Evolutionary conservation across 768 basidiomycete species (phyloP), one percentile per base, ranked within the genome.

Genomic region (Clavaria fumosa): DNA sequence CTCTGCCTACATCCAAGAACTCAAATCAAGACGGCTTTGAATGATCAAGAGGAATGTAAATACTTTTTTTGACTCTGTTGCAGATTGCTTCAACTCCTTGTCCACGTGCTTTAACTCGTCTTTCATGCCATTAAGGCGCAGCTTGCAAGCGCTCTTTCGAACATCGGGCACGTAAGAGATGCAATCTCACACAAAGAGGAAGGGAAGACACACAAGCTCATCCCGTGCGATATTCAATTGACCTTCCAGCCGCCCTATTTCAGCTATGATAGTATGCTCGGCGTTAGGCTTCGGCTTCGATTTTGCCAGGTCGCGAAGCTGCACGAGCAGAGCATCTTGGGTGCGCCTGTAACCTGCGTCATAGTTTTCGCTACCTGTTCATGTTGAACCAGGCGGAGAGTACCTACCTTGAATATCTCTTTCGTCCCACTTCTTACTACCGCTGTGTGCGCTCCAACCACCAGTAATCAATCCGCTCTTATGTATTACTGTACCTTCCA

Each of bases 391-490:
- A 17, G 17, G 4, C 20, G 15, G 22, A 1, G 18, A 7, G 10
- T 31, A 36, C 19, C 30, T 45, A 85, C 89, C 82, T 57, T 86
- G 77, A 3, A 96, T 70, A 47, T 95, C 90, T 48, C 81, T 82
- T 53, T 97, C 93, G 42, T 93, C 86, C 80, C 89, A 96, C 52
- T 86, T 89, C 60, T 84, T 83, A 27, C 67, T 69, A n/a, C 57
- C 75, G 32, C 64, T 68, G 43, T 79, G 78, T 0, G 78, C 70
- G 47, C 86, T 85, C 34, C 75, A 67, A 19, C 95, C 95, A 60
- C 95, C 95, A 23, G 95, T 99, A 52, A 99, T 97, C 33, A 93
- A 61, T 43, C 95, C 95, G 46, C 86, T 90, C 62, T 91, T 91
- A 57, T 99, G 95, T 33, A 99, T 96, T 43, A 99, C 64, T 2